Evolutionary conservation across 352 stramenopile species (phyloP).

Genomic region (Phytophthora cryptogea): DNA sequence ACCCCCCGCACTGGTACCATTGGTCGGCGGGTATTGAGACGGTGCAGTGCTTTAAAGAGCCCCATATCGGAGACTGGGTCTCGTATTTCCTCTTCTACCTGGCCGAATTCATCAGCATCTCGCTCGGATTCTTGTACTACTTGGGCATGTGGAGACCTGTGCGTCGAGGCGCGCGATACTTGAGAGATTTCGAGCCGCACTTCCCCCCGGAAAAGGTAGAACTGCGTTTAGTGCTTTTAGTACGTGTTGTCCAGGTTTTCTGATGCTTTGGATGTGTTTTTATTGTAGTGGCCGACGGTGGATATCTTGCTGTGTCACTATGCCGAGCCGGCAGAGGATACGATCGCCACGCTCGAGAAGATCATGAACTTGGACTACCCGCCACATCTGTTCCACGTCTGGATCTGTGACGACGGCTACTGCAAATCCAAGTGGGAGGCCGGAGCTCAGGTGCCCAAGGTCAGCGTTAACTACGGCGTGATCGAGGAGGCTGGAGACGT

Average conservation of each 20-base stretch:
- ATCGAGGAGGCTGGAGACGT: constrained; percentile 79
- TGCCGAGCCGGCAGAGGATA: constrained; percentile 74
- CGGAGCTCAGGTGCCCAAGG: constrained; percentile 51
- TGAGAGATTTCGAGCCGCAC: constrained; percentile 71
- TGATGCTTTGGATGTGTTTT: background rate
- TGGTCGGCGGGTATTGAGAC: constrained; percentile 61
- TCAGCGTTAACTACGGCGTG: constrained; percentile 64
- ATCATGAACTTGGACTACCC: constrained; percentile 82
- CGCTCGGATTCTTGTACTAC: constrained; percentile 73
- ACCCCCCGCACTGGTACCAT: constrained; percentile 70
- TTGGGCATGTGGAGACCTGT: constrained; percentile 83
- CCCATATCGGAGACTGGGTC: constrained; percentile 62
- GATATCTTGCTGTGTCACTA: constrained; percentile 84
- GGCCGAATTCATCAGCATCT: constrained; percentile 74
- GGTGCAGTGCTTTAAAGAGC: constrained; percentile 69
- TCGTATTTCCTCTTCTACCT: constrained; percentile 79
- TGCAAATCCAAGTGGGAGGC: constrained; percentile 71
- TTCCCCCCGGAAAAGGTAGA: constrained; percentile 58
- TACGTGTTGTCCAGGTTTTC: background rate
- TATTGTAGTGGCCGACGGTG: constrained; percentile 65
- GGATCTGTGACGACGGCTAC: constrained; percentile 80
- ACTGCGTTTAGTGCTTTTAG: constrained; percentile 1
- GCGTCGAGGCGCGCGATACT: constrained; percentile 67
- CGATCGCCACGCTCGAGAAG: constrained; percentile 73
- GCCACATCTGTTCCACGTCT: constrained; percentile 69